Evolutionary conservation across 148 eudicot species (phyloP).

Genomic region (Fagopyrum esculentum): DNA sequence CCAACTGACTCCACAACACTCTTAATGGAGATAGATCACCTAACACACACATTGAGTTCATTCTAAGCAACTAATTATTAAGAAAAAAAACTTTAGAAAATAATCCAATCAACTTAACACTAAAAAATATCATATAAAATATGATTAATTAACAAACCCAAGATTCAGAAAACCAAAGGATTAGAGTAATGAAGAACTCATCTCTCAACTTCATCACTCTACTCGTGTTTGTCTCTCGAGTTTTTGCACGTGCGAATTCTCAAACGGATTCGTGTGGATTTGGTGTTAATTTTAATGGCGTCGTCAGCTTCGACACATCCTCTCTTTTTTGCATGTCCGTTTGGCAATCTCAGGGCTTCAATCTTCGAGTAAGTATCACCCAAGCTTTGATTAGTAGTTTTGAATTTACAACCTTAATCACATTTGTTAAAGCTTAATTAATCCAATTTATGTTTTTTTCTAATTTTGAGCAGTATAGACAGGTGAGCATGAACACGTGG

Average conservation of each 20-base stretch:
- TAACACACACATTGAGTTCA: neutral
- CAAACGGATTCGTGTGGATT: conserved; percentile 9
- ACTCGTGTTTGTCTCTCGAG: neutral
- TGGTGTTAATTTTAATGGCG: neutral
- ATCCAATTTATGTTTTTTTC: neutral
- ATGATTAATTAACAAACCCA: neutral
- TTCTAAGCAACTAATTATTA: conserved; percentile 5
- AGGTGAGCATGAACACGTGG: conserved; percentile 38
- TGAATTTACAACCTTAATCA: no score
- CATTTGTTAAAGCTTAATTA: no score
- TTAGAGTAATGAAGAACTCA: neutral
- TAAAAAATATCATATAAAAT: neutral
- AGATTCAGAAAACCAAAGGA: neutral
- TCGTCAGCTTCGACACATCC: neutral
- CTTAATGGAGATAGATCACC: conserved; percentile 9
- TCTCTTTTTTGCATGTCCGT: conserved; percentile 3
- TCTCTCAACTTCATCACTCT: conserved; percentile 7
- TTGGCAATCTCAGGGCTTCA: conserved; percentile 10
- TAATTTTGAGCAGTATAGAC: conserved; percentile 32
- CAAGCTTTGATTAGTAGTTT: no score
- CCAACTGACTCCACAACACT: conserved; percentile 1
- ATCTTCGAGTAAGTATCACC: neutral
- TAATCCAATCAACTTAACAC: neutral
- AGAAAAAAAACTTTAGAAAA: neutral
- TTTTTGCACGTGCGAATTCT: neutral